Percentiles rank a stretch among this genome's conserved stretches.
Conservation (phyloP, 148 eudicot genomes). For the Simmondsia chinensis region DNA sequence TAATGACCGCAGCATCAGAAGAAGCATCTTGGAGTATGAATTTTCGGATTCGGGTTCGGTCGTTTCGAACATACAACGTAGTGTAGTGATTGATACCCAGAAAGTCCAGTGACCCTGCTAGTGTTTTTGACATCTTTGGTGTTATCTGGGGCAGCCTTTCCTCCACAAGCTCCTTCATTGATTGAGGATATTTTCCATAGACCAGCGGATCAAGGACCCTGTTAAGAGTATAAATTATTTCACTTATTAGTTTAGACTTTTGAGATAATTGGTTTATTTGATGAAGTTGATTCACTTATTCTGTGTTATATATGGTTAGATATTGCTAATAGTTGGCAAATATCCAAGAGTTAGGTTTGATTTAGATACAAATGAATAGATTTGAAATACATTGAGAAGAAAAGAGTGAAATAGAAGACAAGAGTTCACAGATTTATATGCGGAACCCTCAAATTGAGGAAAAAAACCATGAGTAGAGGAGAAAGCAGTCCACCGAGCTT, state of each 20-base stretch:
- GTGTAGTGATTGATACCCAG: constrained; percentile 94
- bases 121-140: constrained; percentile 28
- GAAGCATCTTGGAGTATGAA: constrained; percentile 64
- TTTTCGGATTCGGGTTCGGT: constrained; percentile 54
- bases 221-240: no score
- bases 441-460: no score
- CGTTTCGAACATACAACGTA: constrained; percentile 74
- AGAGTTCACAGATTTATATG: no score
- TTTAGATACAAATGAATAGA: no score
- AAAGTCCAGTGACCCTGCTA: constrained; percentile 60
- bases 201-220: constrained; percentile 96
- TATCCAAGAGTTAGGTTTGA: no score
- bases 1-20: constrained; percentile 59
- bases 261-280: no score
- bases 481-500: no score
- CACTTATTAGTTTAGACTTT: no score
- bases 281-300: constrained; percentile 12
- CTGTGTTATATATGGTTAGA: constrained; percentile 10
- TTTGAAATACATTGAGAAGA: no score
- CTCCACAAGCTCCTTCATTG: constrained; percentile 65
- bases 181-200: constrained; percentile 71
- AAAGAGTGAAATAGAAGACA: no score
- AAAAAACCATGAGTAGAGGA: no score
- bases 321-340: no score
- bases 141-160: constrained; percentile 65